Base-by-base conservation (phyloP, 2,329 filamentous ascomycete species). In the Stylonectria norvegica region DNA sequence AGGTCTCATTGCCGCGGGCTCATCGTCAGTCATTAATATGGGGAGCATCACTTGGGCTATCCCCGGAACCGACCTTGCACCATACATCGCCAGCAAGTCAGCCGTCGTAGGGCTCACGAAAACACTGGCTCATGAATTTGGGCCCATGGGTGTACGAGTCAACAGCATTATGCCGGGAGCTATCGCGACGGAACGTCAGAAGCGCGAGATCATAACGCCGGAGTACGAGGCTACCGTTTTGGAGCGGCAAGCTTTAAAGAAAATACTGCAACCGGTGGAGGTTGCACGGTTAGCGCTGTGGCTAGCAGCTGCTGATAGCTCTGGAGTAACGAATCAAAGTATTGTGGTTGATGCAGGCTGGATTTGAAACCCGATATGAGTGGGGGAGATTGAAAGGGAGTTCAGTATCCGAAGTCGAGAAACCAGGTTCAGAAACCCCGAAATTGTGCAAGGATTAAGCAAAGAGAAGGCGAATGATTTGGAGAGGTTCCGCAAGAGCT, bases 81-180 rank as follows among this genome's bases (percentile, higher is more conserved):
- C 45, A 60, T 79, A 54, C 72, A 77, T 61, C 62, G 68, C 54
- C 58, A 71, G 69, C 53, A 79, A 79, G 57, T 73, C 74, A 0
- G 76, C 72, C 0, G 56, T 78, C 22, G 72, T 78, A 58, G 75
- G 73, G 36, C 70, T 79, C 63, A 76, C 74, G 11, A 69, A 74
- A 23, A 73, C 70, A 4, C 76, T 75, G 68, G 67, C 74, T 3
- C 69, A 72, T 34, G 76, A 79, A 58, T 67, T 79, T 18, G 64
- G 70, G 12, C 67, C 71, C 49, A 57, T 59, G 27, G 66, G 67
- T 29, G 73, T 76, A 6, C 48, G 71, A 0, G 65, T 74, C 5
- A 75, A 75, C 37, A 72, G 68, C 40, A 66, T 76, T 20, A 70
- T 74, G 67, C 72, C 72, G 0, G 70, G 71, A 0, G 60, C 68